phyloP scores from a whole-genome alignment of 176 grass and related monocot species.

The Zea mays region Zm-B73-REFERENCE-NAM-5.0 NC_050104.1:152466501-152467000 shows the following conservation, averaged over 20 bases:
- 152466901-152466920: background rate
- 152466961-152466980: background rate
- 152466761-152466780: background rate
- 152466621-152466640: background rate
- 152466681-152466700: background rate
- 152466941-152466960: background rate
- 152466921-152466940: background rate
- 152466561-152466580: background rate
- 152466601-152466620: conserved; percentile 3
- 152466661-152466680: conserved; percentile 2
- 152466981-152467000: conserved; percentile 43
- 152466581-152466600: background rate
- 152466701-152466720: background rate
- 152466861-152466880: background rate
- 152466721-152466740: background rate
- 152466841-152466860: background rate
- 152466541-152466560: background rate
- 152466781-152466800: conserved; percentile 11
- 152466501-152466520: no score
- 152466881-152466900: background rate
- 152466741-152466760: background rate
- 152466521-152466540: background rate
- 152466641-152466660: conserved; percentile 5
- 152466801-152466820: conserved; percentile 3
- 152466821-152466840: background rate